Evolutionary conservation across 1,139 yeast genomes (phyloP), one percentile per base, ranked within the genome.

Genomic region (Pichia norvegensis): DNA sequence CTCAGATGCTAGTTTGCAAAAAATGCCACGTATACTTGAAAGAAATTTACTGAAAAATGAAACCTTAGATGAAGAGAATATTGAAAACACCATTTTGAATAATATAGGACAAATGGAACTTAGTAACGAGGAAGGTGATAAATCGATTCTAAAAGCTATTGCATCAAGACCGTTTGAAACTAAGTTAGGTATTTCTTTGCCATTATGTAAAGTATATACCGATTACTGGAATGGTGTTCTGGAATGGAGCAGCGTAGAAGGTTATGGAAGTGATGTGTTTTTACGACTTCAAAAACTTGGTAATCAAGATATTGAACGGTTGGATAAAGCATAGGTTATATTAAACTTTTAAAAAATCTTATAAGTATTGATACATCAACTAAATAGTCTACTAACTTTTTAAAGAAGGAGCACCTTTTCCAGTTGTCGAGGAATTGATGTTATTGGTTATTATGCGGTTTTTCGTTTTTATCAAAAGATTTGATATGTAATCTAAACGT

Each of bases 171-270:
- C 94, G 0, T 81, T 85, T 29, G 75, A 82, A 49, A 74, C 76
- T 55, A 82, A 84, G 49, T 67, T 90, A 22, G 97, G 97, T 0
- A 74, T 90, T 54, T 96, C 97, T 0, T 69, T 90, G 49, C 97
- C 97, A 0, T 79, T 90, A 81, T 83, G 95, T 57, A 80, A 85
- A 54, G 86, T 90, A 0, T 90, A 90, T 60, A 90, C 95, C 0
- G 97, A 90, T 56, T 90, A 90, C 64, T 90, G 97, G 97, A 92
- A 88, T 57, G 97, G 97, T 5, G 83, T 81, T 44, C 66, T 90
- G 44, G 82, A 79, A 54, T 76, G 90, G 73, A 84, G 83, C 57
- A 82, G 95, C 1, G 67, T 90, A 42, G 92, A 86, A 52, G 97
- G 96, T 2, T 86, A 83, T 56, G 97, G 98, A 4, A 79, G 94